Conservation (phyloP, 1,284 basidiomycete genomes). For the Quambalaria eucalypti region DNA sequence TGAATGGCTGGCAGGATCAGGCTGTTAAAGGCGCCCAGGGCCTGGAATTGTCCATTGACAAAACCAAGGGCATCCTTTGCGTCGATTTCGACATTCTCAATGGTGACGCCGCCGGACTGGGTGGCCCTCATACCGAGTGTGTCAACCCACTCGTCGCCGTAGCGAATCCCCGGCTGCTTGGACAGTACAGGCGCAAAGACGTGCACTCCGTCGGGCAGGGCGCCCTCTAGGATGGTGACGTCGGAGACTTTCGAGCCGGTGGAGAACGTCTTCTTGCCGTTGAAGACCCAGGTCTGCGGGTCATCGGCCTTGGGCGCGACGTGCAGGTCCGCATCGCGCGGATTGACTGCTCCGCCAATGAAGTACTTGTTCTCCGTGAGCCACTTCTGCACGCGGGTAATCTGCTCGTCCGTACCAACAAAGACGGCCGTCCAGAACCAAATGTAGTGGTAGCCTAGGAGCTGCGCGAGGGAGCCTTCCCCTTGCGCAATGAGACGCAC, state of each 20-base stretch:
- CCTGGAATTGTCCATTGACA: slow-evolving; percentile 22
- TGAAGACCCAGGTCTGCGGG: slow-evolving; percentile 31
- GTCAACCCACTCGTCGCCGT: slow-evolving; percentile 47
- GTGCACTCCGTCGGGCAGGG: slow-evolving; percentile 28
- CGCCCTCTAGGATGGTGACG: slow-evolving; percentile 44
- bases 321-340: slow-evolving; percentile 42
- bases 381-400: slow-evolving; percentile 17
- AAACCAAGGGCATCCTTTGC: slow-evolving; percentile 40
- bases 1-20: slow-evolving; percentile 46
- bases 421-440: slow-evolving; percentile 34
- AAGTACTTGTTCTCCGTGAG: slow-evolving; percentile 34
- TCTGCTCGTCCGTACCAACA: slow-evolving; percentile 40
- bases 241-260: slow-evolving; percentile 46
- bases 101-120: slow-evolving; percentile 36
- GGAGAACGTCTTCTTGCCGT: slow-evolving; percentile 45
- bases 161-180: slow-evolving; percentile 39
- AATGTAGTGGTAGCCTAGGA: slow-evolving; percentile 28
- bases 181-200: slow-evolving; percentile 42
- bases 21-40: slow-evolving; percentile 43
- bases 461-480: slow-evolving; percentile 37
- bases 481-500: slow-evolving; percentile 38
- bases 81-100: slow-evolving; percentile 32
- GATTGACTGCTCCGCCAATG: slow-evolving; percentile 46
- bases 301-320: slow-evolving; percentile 27
- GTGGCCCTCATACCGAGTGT: slow-evolving; percentile 47